Base-by-base conservation (phyloP, 2,329 filamentous ascomycete genomes). In the Hirsutella rhossiliensis region DNA sequence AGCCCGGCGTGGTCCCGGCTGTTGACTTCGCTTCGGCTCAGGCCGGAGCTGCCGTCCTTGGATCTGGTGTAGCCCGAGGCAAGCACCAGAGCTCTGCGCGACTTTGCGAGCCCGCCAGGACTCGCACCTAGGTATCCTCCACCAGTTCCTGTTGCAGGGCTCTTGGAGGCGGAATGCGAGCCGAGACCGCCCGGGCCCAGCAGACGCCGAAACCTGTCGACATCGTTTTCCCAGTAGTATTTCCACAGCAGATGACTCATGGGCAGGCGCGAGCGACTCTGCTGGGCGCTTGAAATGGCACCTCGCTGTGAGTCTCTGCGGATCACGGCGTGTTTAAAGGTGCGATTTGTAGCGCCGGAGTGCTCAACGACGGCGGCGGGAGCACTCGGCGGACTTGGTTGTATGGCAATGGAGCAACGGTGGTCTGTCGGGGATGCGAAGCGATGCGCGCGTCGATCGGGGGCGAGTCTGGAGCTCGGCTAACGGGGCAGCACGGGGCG, bases 171-270 rank as follows among this genome's bases (percentile, higher is more conserved):
- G 47, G 68, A 58, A 54, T 77, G 76, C 50, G 71, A 60, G 59
- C 69, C 74, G 62, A 73, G 74, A 60, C 74, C 72, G 66, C 82
- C 74, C 63, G 78, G 79, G 60, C 82, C 82, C 76, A 98, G 76
- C 61, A 94, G 78, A 71, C 83, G 84, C 70, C 85, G 84, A 76
- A 98, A 97, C 62, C 72, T 80, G 64, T 94, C 89, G 80, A 95
- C 84, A 80, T 98, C 88, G 76, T 96, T 86, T 80, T 96, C 84
- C 73, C 94, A 84, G 65, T 90, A 97, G 64, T 79, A 87, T 76
- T 88, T 89, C 90, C 90, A 96, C 65, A 98, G 80, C 78, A 84
- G 78, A 72, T 88, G 84, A 82, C 87, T 97, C 90, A 97, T 92
- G 80, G 79, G 62, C 57, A 51, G 51, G 53, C 46, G 27, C 13